Conservation (phyloP, 169 alveolate genomes). For the Nephromyces sp. region DNA sequence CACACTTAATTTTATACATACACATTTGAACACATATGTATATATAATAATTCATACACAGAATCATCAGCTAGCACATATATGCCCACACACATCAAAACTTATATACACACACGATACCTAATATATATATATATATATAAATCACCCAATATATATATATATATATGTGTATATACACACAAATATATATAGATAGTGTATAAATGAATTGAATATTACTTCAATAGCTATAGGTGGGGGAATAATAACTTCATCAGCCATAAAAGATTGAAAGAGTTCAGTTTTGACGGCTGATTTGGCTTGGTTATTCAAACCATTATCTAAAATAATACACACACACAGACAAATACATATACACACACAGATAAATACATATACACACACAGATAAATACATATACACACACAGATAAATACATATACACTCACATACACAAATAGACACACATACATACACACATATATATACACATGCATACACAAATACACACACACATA, state of each 20-base stretch:
- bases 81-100: background rate
- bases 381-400: too few species aligned
- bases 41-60: background rate
- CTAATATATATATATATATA: background rate
- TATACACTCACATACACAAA: too few species aligned
- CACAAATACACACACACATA: too few species aligned
- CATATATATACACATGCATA: background rate
- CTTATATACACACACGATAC: background rate
- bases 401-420: background rate
- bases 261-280: background rate
- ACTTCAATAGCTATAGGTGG: constrained; percentile 3
- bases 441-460: background rate
- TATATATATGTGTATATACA: background rate
- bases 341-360: background rate
- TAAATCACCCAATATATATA: background rate
- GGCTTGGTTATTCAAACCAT: background rate
- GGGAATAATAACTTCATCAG: constrained; percentile 3
- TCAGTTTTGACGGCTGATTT: background rate
- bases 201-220: background rate
- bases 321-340: background rate
- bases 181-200: background rate
- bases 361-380: background rate
- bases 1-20: too few species aligned
- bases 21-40: too few species aligned
- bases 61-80: background rate